Evolutionary conservation across 176 grass and related monocot species (phyloP), one percentile per base, ranked within the genome.

Genomic region (Raddia guianensis): DNA sequence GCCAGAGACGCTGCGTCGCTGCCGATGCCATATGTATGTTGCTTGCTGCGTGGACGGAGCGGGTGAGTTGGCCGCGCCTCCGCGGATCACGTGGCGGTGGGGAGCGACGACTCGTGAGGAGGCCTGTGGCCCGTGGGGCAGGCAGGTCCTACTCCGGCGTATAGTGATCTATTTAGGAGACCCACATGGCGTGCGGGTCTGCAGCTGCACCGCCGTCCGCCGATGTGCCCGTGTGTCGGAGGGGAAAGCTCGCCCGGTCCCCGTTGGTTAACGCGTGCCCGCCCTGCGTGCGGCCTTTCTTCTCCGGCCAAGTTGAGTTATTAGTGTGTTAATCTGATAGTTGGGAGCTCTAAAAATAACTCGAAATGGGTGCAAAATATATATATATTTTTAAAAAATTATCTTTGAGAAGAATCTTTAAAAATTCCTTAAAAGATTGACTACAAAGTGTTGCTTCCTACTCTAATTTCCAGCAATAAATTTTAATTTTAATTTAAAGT

Each of bases 61-160:
- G 56, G 54, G 34, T 42, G 63, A 6, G 9, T 16, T 10, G 20
- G 32, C 11, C 2, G 12, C 13, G 32, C 18, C 49, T 13, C 11
- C 21, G 33, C 33, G 15, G 37, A 52, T 81, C 67, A 81, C 48
- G 81, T 83, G 81, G 71, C 49, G 61, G 34, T 35, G 7, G 27
- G 27, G 0, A 27, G 27, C 27, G 27, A 53, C 80, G 58, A 53
- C 80, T 37, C 61, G 49, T 75, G 70, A 74, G 37, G 60, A 27
- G 27, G 27, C 27, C 27, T 1, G 27, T 27, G 27, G 27, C 27
- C 27, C 27, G 27, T 27, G 27, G 27, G 27, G 27, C 27, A 27
- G 27, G 27, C 65, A 76, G 63, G 11, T 15, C 10, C 51, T 19
- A 8, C 63, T 59, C 44, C 40, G 60, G 82, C 37, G 37, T 40